Percentiles rank a stretch among this genome's conserved stretches.
phyloP scores from a whole-genome alignment of 2,329 filamentous ascomycete species.

The Hypoxylon sp. region DNA sequence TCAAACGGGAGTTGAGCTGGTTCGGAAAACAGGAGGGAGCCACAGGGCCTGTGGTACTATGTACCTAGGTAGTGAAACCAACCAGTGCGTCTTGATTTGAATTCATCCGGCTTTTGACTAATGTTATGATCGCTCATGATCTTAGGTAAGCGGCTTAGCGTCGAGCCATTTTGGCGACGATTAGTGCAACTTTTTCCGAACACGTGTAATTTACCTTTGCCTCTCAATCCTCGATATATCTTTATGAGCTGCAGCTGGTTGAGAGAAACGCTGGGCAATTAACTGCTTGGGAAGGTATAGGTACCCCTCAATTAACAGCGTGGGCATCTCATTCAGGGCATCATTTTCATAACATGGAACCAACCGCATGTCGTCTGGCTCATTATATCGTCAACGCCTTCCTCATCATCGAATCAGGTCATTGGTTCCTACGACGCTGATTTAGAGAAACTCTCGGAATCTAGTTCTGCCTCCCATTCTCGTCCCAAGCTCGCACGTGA shows the following conservation, averaged over 20 bases:
- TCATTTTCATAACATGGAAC: not conserved
- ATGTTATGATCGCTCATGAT: not conserved
- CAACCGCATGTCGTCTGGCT: not conserved
- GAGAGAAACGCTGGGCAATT: too few species aligned
- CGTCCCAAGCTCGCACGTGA: not conserved
- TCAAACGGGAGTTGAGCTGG: not conserved
- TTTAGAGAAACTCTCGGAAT: not conserved
- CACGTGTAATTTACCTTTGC: not conserved
- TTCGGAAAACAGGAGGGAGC: not conserved
- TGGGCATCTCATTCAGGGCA: not conserved
- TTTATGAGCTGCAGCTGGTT: not conserved
- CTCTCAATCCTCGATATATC: not conserved
- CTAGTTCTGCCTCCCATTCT: not conserved
- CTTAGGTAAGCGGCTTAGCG: not conserved
- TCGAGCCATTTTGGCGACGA: not conserved
- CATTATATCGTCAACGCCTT: not conserved
- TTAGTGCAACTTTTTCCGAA: not conserved
- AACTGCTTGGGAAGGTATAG: too few species aligned
- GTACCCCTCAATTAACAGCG: too few species aligned
- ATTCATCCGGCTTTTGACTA: not conserved
- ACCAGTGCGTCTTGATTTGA: not conserved
- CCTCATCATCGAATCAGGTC: not conserved
- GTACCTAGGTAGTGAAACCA: not conserved
- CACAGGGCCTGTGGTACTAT: not conserved
- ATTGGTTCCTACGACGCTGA: not conserved